Evolutionary conservation across 805 yeast species (phyloP).

Genomic region (Candida arabinofermentans): DNA sequence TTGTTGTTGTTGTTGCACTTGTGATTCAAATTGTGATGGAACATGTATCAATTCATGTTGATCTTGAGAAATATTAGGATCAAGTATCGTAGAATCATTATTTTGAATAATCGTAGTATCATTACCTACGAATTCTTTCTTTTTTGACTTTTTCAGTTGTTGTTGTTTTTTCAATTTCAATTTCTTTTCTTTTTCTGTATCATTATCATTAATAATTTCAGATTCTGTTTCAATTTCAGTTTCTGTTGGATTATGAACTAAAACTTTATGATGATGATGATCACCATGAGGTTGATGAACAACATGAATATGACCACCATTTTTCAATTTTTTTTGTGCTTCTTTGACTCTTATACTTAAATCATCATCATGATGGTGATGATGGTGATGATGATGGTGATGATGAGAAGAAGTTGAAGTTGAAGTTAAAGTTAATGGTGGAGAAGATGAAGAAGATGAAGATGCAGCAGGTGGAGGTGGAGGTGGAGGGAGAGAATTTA

Average conservation of each 20-base stretch:
- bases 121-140: constrained; percentile 10
- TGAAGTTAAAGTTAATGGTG: background rate
- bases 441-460: constrained; percentile 6
- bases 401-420: background rate
- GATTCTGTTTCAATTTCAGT: constrained; percentile 1
- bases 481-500: too few species aligned
- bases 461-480: constrained; percentile 11
- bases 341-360: constrained; percentile 19
- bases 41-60: constrained; percentile 3
- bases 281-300: constrained; percentile 29
- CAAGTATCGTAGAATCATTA: constrained; percentile 23
- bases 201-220: background rate
- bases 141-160: background rate
- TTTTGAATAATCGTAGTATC: constrained; percentile 26
- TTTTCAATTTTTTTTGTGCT: constrained; percentile 24
- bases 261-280: constrained; percentile 26
- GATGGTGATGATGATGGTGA: constrained; percentile 18
- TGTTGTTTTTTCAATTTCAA: background rate
- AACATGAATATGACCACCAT: constrained; percentile 26
- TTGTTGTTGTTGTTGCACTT: constrained; percentile 3
- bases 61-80: constrained; percentile 19
- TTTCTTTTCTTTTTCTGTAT: background rate
- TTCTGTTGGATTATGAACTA: constrained; percentile 24
- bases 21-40: constrained; percentile 1
- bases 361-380: constrained; percentile 28